These are phyloP conservation scores for Auriscalpium microsporum DNA, from an alignment of 768 basidiomycete species.

Conservation along the genomic window DNA sequence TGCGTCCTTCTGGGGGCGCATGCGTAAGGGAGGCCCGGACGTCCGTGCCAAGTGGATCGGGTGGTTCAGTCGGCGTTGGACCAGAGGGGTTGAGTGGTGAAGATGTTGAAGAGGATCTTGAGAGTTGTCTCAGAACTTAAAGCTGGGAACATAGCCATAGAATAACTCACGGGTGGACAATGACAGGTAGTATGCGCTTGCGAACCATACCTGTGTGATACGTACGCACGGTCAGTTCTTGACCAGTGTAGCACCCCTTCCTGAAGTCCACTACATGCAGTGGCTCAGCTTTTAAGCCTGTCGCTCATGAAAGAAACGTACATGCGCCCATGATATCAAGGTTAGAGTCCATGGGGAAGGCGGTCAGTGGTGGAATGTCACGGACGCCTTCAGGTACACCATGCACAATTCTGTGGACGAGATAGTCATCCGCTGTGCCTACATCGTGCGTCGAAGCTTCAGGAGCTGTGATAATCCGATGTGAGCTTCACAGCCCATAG, in stretches of 20 bases:
- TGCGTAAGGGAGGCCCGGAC: conserved; percentile 22
- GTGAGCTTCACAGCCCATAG: conserved; percentile 3
- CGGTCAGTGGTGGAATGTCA: conserved; percentile 69
- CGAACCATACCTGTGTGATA: conserved; percentile 90
- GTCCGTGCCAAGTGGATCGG: conserved; percentile 11
- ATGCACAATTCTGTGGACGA: conserved; percentile 66
- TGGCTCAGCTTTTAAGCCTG: conserved; percentile 5
- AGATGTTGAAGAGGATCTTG: background rate
- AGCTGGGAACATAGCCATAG: background rate
- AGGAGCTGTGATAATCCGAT: conserved; percentile 31
- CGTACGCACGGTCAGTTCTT: conserved; percentile 93
- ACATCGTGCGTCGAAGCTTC: conserved; percentile 51
- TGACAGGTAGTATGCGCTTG: conserved; percentile 84
- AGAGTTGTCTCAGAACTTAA: background rate
- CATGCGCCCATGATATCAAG: conserved; percentile 91
- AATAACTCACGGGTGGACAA: conserved; percentile 35
- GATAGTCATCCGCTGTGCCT: conserved; percentile 48
- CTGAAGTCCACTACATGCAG: conserved; percentile 73
- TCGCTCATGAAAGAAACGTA: conserved; percentile 32
- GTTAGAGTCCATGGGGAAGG: conserved; percentile 92
- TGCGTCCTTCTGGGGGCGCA: conserved; percentile 21
- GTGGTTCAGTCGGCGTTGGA: background rate
- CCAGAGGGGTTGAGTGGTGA: background rate
- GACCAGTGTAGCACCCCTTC: conserved; percentile 97
- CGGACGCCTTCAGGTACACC: conserved; percentile 82